Evolutionary conservation across 2,329 filamentous ascomycete genomes (phyloP).

Genomic region (Paramyrothecium sp.): DNA sequence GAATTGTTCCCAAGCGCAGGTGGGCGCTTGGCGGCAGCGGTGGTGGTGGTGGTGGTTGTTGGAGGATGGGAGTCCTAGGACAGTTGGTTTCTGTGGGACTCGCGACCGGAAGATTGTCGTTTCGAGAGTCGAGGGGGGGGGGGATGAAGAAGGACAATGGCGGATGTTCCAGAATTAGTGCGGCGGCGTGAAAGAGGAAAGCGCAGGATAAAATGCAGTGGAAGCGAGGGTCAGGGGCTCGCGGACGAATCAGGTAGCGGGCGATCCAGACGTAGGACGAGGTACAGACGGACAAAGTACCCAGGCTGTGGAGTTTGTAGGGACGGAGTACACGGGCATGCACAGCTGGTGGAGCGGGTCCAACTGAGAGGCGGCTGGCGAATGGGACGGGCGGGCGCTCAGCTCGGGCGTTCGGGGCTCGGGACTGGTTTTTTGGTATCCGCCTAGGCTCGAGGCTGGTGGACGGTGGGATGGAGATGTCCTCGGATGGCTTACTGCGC

Average conservation of each 20-base stretch:
- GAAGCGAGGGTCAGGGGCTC: neutral
- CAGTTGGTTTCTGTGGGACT: neutral
- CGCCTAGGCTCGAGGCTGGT: too few species aligned
- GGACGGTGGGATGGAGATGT: too few species aligned
- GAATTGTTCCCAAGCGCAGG: neutral
- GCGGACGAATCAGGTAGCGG: neutral
- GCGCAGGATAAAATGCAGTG: neutral
- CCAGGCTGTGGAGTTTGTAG: too few species aligned
- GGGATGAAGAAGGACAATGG: slow-evolving; percentile 3
- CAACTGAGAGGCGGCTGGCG: neutral
- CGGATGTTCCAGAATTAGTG: neutral
- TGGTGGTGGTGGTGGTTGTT: neutral
- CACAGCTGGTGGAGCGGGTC: neutral
- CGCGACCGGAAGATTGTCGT: neutral
- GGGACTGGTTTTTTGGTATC: neutral
- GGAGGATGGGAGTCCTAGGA: neutral
- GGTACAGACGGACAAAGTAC: neutral
- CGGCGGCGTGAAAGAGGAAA: slow-evolving; percentile 3
- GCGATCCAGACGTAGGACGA: neutral
- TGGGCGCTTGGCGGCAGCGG: neutral
- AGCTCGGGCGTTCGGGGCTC: neutral
- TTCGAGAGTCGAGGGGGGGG: slow-evolving; percentile 4
- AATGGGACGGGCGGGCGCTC: neutral
- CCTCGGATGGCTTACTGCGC: too few species aligned
- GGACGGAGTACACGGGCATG: neutral